Evolutionary conservation across 768 basidiomycete species (phyloP).

Genomic region (Gyrodon lividus): DNA sequence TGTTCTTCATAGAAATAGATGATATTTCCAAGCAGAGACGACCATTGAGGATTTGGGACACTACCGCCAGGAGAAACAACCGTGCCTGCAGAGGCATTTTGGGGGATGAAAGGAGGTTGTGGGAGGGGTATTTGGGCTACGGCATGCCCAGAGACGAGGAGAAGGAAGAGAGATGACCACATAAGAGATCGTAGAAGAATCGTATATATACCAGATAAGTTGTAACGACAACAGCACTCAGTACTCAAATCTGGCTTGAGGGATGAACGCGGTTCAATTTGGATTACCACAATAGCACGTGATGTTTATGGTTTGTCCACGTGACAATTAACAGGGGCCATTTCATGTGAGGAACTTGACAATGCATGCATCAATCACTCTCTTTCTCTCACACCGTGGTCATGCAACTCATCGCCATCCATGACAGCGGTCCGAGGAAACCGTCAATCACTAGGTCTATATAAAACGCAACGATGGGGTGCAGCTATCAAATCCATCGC

Average conservation of each 20-base stretch:
- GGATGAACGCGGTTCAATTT: neutral
- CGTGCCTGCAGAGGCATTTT: slow-evolving; percentile 56
- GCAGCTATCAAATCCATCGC: neutral
- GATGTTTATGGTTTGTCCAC: slow-evolving; percentile 11
- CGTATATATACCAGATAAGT: neutral
- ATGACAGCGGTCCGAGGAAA: slow-evolving; percentile 6
- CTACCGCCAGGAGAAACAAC: slow-evolving; percentile 37
- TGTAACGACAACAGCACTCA: neutral
- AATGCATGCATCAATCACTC: too few relatives aligned
- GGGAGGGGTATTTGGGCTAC: slow-evolving; percentile 64
- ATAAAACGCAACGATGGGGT: neutral
- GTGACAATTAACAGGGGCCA: too few relatives aligned
- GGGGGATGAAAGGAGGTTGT: slow-evolving; percentile 62
- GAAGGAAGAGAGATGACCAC: slow-evolving; percentile 16
- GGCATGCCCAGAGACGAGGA: slow-evolving; percentile 27
- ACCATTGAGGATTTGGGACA: slow-evolving; percentile 77
- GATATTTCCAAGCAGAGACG: slow-evolving; percentile 72
- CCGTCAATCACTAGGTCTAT: neutral
- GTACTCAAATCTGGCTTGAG: neutral
- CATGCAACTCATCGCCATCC: neutral
- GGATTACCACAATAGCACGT: slow-evolving; percentile 24
- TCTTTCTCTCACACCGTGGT: slow-evolving; percentile 7
- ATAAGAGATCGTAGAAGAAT: slow-evolving; percentile 12
- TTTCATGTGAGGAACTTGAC: too few relatives aligned
- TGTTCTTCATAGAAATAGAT: slow-evolving; percentile 93